Evolutionary conservation across 495 filamentous ascomycete species (phyloP).

Genomic region (Daldinia caldariorum): DNA sequence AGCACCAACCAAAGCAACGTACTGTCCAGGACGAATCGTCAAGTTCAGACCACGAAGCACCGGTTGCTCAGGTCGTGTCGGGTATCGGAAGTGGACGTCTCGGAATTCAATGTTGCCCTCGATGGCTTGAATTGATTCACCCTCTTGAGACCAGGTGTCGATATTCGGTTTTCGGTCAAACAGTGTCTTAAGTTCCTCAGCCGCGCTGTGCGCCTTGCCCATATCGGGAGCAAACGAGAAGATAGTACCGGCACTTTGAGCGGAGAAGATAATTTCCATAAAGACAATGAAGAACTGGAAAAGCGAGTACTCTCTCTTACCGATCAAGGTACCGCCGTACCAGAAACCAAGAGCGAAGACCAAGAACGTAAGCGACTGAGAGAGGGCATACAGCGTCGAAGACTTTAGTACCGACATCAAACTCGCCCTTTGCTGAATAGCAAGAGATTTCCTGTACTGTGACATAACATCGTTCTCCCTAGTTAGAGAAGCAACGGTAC

Average conservation of each 20-base stretch:
- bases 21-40: slow-evolving; percentile 77
- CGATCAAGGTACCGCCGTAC: slow-evolving; percentile 86
- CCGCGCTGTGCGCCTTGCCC: slow-evolving; percentile 87
- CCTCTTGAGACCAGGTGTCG: slow-evolving; percentile 83
- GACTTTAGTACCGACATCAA: slow-evolving; percentile 73
- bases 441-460: slow-evolving; percentile 75
- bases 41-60: slow-evolving; percentile 80
- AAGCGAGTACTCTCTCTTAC: slow-evolving; percentile 68
- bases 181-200: slow-evolving; percentile 76
- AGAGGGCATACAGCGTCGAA: slow-evolving; percentile 78
- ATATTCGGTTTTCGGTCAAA: slow-evolving; percentile 82
- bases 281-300: slow-evolving; percentile 87
- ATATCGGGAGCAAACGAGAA: slow-evolving; percentile 89
- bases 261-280: slow-evolving; percentile 79
- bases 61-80: slow-evolving; percentile 79
- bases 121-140: slow-evolving; percentile 65
- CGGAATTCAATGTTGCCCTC: slow-evolving; percentile 79
- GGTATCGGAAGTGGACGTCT: slow-evolving; percentile 84
- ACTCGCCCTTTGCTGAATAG: slow-evolving; percentile 67
- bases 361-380: slow-evolving; percentile 81
- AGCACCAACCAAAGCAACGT: slow-evolving; percentile 82
- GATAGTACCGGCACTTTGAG: slow-evolving; percentile 85
- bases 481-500: slow-evolving; percentile 90
- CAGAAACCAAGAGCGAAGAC: slow-evolving; percentile 89
- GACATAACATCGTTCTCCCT: slow-evolving; percentile 81